These are phyloP conservation scores for Castanea crenata DNA, from an alignment of 306 rosid species.

Conservation along the genomic window DNA sequence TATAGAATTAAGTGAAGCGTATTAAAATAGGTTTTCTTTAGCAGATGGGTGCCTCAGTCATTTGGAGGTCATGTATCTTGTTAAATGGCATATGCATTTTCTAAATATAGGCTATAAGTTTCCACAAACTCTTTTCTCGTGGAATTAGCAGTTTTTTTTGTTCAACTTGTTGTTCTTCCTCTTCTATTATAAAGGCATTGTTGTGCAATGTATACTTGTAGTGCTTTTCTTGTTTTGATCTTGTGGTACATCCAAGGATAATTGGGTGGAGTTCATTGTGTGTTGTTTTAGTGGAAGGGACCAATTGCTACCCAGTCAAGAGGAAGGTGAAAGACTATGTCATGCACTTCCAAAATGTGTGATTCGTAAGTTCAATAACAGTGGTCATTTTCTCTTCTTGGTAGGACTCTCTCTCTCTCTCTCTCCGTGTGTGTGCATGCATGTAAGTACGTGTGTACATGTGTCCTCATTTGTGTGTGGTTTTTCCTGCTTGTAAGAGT, in stretches of 20 bases:
- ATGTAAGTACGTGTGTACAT: neutral
- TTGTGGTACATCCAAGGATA: constrained; percentile 11
- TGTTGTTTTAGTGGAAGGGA: constrained; percentile 64
- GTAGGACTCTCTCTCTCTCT: constrained; percentile 40
- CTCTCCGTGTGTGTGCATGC: neutral
- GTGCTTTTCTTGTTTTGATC: constrained; percentile 14
- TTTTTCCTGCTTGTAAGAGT: neutral
- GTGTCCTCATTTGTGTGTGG: neutral
- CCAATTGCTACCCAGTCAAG: constrained; percentile 62
- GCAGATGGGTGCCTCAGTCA: neutral
- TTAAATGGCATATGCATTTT: neutral
- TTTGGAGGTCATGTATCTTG: neutral
- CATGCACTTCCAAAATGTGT: constrained; percentile 48
- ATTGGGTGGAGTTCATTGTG: constrained; percentile 28
- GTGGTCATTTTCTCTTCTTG: constrained; percentile 82
- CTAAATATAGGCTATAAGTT: neutral
- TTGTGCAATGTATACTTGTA: neutral
- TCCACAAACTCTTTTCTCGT: too few species aligned
- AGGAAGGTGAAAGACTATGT: constrained; percentile 60
- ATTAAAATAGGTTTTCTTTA: too few species aligned
- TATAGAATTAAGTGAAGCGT: too few species aligned
- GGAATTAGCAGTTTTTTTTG: neutral
- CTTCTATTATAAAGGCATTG: neutral
- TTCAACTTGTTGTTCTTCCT: neutral
- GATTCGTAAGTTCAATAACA: constrained; percentile 55